Conservation (phyloP, 768 basidiomycete species). For the Lyophyllum semitale region DNA sequence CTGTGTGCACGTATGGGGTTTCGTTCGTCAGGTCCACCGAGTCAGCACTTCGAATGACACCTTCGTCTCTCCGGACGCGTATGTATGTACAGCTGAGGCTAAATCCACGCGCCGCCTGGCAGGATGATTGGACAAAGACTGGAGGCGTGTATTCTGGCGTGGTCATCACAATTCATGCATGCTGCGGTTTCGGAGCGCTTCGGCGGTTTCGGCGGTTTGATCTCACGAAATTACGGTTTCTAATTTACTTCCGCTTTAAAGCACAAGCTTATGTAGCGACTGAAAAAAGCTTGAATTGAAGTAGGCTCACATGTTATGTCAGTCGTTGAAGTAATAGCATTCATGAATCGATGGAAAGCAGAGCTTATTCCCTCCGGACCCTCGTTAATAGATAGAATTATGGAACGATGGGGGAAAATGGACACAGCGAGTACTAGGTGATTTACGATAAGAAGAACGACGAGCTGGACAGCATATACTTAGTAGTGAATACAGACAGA, state of each 20-base stretch:
- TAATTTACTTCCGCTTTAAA: too few species aligned
- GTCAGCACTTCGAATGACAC: too few species aligned
- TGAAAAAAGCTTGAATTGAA: too few species aligned
- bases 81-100: too few species aligned
- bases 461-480: slow-evolving; percentile 14
- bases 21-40: too few species aligned
- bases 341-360: background rate
- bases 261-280: too few species aligned
- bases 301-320: background rate
- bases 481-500: slow-evolving; percentile 15
- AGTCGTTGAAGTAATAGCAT: background rate
- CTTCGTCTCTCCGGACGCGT: too few species aligned
- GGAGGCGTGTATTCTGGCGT: background rate
- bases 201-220: too few species aligned
- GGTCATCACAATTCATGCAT: background rate
- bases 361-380: background rate
- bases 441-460: slow-evolving; percentile 7
- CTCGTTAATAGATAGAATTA: slow-evolving; percentile 10
- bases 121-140: background rate
- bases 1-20: too few species aligned
- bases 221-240: too few species aligned
- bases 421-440: slow-evolving; percentile 13
- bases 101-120: background rate
- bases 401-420: background rate
- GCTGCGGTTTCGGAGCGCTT: too few species aligned